A percentile compares a stretch with the other conserved stretches of the same genome.
phyloP scores from a whole-genome alignment of 768 basidiomycete species.

The Boletus subparvulus region DNA sequence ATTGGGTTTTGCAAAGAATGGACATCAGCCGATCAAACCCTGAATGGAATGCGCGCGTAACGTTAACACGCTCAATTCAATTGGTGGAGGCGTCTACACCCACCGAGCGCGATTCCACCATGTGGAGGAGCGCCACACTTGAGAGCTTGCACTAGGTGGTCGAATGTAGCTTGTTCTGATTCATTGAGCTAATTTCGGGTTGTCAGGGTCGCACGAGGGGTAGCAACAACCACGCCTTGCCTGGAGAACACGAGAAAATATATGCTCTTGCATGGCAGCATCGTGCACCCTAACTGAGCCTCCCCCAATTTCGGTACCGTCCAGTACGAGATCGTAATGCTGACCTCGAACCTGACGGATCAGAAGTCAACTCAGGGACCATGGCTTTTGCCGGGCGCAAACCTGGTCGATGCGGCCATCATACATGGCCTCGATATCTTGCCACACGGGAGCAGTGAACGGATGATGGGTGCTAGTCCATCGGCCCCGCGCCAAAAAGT shows the following conservation, averaged over 20 bases:
- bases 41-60: slow-evolving; percentile 30
- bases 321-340: slow-evolving; percentile 94
- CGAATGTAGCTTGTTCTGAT: slow-evolving; percentile 71
- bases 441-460: slow-evolving; percentile 93
- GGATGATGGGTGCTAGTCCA: slow-evolving; percentile 96
- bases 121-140: slow-evolving; percentile 92
- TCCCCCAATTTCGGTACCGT: slow-evolving; percentile 92
- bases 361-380: background rate
- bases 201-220: slow-evolving; percentile 12
- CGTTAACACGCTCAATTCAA: slow-evolving; percentile 5
- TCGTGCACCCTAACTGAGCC: slow-evolving; percentile 94
- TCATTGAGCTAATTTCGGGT: slow-evolving; percentile 59
- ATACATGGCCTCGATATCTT: slow-evolving; percentile 80
- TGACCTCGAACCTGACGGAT: slow-evolving; percentile 80
- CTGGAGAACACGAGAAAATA: slow-evolving; percentile 75
- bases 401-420: slow-evolving; percentile 62
- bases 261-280: slow-evolving; percentile 79
- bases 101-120: slow-evolving; percentile 91
- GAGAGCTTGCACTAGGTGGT: slow-evolving; percentile 84
- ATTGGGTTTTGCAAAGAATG: slow-evolving; percentile 81
- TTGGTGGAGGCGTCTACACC: slow-evolving; percentile 21
- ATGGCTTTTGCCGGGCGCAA: slow-evolving; percentile 19
- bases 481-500: slow-evolving; percentile 77
- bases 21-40: slow-evolving; percentile 94
- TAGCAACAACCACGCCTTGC: slow-evolving; percentile 40